Conservation (phyloP, 2,329 filamentous ascomycete genomes). For the Trichophyton schoenleinii region DNA sequence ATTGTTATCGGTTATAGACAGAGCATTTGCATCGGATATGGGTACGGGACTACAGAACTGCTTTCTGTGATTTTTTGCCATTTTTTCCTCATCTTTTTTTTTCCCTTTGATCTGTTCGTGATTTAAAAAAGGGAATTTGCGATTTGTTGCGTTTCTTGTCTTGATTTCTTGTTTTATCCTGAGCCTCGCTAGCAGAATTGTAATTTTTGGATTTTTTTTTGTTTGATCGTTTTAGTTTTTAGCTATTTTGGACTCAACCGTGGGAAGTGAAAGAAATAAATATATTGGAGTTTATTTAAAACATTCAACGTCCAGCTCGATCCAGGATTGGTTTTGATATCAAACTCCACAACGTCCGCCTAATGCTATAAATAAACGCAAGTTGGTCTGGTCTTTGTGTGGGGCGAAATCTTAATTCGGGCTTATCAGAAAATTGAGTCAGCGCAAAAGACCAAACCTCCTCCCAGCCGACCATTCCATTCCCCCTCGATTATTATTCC, state of each 20-base stretch:
- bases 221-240: background rate
- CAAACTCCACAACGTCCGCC: too few species aligned
- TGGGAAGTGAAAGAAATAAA: background rate
- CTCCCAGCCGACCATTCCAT: background rate
- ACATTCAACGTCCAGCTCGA: background rate
- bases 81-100: constrained; percentile 1
- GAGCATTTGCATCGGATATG: constrained; percentile 15
- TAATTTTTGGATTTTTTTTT: background rate
- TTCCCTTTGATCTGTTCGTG: background rate
- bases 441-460: background rate
- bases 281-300: background rate
- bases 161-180: constrained; percentile 1
- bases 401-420: constrained; percentile 1
- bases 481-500: background rate
- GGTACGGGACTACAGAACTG: constrained; percentile 9
- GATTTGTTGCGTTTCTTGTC: background rate
- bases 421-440: background rate
- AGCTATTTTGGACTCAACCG: background rate
- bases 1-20: constrained; percentile 5
- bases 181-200: constrained; percentile 3
- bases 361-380: background rate
- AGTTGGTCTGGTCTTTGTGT: background rate
- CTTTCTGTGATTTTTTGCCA: background rate
- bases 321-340: too few species aligned
- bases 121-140: constrained; percentile 4